These are phyloP conservation scores for Chaetomium strumarium DNA, from an alignment of 2,329 filamentous ascomycete species.

Conservation along the genomic window DNA sequence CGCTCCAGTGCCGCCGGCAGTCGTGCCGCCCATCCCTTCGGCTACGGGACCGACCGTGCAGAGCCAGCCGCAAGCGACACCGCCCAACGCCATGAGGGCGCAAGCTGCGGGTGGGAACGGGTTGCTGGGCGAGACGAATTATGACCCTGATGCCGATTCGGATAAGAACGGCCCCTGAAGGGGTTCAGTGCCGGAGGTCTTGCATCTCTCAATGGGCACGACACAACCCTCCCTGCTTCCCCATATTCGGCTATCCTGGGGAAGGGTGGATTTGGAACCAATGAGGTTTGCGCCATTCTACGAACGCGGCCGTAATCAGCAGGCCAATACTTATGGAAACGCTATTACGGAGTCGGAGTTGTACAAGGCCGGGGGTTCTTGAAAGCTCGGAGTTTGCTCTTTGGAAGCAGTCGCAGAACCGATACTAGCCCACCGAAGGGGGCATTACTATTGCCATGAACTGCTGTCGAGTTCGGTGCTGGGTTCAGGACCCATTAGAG, in stretches of 20 bases:
- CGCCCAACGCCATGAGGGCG: slow-evolving; percentile 53
- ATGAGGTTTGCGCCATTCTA: neutral
- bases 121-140: slow-evolving; percentile 64
- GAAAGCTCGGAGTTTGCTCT: neutral
- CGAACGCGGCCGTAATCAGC: slow-evolving; percentile 1
- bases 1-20: slow-evolving; percentile 36
- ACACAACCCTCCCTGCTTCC: neutral
- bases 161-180: slow-evolving; percentile 11
- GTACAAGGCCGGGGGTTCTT: neutral
- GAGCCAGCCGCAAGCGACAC: slow-evolving; percentile 49
- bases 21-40: slow-evolving; percentile 32
- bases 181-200: no score
- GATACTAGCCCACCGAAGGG: neutral
- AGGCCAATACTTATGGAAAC: neutral
- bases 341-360: slow-evolving; percentile 4
- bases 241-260: neutral
- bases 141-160: slow-evolving; percentile 50
- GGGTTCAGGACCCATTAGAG: neutral
- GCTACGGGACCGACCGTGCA: slow-evolving; percentile 51
- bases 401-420: neutral
- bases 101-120: slow-evolving; percentile 35
- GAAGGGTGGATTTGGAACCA: neutral
- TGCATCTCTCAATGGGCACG: no score
- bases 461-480: neutral
- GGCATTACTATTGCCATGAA: neutral